These are phyloP conservation scores for Kurtzmaniella quercitrusa DNA, from an alignment of 1,139 yeast genomes.

Conservation along the genomic window DNA sequence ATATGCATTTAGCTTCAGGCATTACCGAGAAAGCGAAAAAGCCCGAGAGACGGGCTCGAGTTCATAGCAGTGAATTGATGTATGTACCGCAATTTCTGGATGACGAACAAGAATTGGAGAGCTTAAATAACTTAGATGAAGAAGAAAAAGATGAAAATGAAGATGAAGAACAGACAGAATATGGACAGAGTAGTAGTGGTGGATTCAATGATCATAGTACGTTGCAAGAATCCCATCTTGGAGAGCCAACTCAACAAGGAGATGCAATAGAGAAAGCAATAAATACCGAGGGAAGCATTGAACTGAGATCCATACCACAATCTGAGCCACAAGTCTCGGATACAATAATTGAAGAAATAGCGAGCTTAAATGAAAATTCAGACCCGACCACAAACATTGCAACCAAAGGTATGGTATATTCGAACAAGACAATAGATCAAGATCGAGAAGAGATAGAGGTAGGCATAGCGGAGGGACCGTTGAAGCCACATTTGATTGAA, in stretches of 20 bases:
- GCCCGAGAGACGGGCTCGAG: background rate
- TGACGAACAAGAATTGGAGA: background rate
- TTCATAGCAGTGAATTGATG: background rate
- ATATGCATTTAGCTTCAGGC: constrained; percentile 8
- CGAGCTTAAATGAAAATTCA: background rate
- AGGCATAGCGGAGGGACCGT: too few species aligned
- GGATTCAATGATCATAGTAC: too few species aligned
- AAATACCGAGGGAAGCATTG: background rate
- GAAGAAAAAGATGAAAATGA: background rate
- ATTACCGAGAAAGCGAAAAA: background rate
- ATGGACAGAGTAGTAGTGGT: background rate
- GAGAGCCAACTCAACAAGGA: too few species aligned
- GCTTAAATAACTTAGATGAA: background rate
- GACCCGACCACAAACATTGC: background rate
- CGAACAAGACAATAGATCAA: background rate
- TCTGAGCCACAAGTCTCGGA: too few species aligned
- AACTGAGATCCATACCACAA: background rate
- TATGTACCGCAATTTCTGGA: constrained; percentile 3
- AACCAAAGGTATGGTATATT: background rate
- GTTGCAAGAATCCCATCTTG: too few species aligned
- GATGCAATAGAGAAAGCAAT: background rate
- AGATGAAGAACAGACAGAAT: background rate
- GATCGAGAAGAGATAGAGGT: background rate
- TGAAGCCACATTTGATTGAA: too few species aligned
- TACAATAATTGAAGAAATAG: background rate